Percentiles rank a stretch among this genome's conserved stretches.
phyloP scores from a whole-genome alignment of 305 asterid species.

The Fraxinus sp. region DNA sequence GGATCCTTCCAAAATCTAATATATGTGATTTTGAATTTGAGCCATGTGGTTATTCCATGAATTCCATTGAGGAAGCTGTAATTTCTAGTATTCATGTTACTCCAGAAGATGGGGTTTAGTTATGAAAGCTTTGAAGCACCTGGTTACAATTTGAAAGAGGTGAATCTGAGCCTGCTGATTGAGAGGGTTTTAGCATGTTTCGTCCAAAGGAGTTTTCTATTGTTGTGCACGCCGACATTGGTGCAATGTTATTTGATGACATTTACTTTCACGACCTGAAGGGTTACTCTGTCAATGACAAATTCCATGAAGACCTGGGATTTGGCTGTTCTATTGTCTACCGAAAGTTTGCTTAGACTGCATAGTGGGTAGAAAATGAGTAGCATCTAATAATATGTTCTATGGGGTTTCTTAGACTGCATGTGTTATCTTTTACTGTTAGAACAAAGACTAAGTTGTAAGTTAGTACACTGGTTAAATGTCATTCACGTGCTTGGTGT shows the following conservation, averaged over 20 bases:
- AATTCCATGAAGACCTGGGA: constrained; percentile 55
- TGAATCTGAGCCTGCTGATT: constrained; percentile 42
- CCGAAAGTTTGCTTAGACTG: constrained; percentile 51
- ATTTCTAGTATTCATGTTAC: constrained; percentile 77
- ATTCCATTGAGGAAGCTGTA: constrained; percentile 66
- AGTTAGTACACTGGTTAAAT: no score
- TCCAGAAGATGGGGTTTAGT: constrained; percentile 84
- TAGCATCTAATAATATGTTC: constrained; percentile 22
- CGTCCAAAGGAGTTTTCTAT: constrained; percentile 61
- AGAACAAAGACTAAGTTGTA: no score
- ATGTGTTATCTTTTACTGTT: no score
- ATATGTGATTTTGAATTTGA: no score
- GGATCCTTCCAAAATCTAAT: no score
- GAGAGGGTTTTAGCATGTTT: constrained; percentile 72
- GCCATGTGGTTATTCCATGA: constrained; percentile 1
- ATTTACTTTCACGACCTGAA: constrained; percentile 34
- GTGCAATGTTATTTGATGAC: constrained; percentile 34
- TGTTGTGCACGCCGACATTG: constrained; percentile 51
- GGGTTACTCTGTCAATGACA: constrained; percentile 43
- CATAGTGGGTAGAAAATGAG: constrained; percentile 48
- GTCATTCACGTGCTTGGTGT: no score
- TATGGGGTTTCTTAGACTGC: background rate
- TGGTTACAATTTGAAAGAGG: constrained; percentile 52
- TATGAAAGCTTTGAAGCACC: constrained; percentile 87
- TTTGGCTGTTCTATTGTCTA: constrained; percentile 54